Conservation (phyloP, 805 yeast genomes). For the Yamadazyma sp. region DNA sequence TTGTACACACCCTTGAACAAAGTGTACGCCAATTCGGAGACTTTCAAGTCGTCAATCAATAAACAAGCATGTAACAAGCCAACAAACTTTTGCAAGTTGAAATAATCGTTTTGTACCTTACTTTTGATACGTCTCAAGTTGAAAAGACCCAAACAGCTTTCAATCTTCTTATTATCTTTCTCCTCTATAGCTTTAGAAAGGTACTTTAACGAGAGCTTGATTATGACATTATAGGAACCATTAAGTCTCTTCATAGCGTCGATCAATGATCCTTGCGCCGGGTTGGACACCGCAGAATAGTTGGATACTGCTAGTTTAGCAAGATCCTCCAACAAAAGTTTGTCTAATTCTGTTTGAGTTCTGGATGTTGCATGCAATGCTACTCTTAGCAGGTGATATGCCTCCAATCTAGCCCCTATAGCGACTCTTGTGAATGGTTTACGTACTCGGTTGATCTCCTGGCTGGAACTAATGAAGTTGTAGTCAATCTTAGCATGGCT, state of each 20-base stretch:
- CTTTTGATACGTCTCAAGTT: constrained; percentile 56
- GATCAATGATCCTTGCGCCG: constrained; percentile 67
- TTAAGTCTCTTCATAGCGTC: constrained; percentile 69
- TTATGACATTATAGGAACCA: constrained; percentile 60
- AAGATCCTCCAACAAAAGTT: constrained; percentile 60
- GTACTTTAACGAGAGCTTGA: constrained; percentile 48
- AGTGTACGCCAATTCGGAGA: constrained; percentile 53
- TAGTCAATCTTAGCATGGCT: constrained; percentile 58
- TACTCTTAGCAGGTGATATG: constrained; percentile 74
- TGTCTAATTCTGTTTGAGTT: constrained; percentile 65
- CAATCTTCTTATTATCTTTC: constrained; percentile 52
- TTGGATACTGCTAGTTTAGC: constrained; percentile 64
- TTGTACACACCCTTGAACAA: constrained; percentile 41
- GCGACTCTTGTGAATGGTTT: constrained; percentile 77
- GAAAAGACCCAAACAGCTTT: constrained; percentile 63
- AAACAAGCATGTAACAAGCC: constrained; percentile 54
- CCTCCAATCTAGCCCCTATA: constrained; percentile 69
- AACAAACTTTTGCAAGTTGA: constrained; percentile 48
- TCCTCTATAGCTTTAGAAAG: constrained; percentile 50
- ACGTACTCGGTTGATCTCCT: constrained; percentile 59
- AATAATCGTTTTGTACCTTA: constrained; percentile 57
- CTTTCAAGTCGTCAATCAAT: constrained; percentile 53
- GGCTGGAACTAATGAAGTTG: constrained; percentile 56
- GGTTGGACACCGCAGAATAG: constrained; percentile 64
- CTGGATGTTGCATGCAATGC: constrained; percentile 71